These are phyloP conservation scores for Phlegmacium glaucopus DNA, from an alignment of 768 basidiomycete species.

Conservation along the genomic window DNA sequence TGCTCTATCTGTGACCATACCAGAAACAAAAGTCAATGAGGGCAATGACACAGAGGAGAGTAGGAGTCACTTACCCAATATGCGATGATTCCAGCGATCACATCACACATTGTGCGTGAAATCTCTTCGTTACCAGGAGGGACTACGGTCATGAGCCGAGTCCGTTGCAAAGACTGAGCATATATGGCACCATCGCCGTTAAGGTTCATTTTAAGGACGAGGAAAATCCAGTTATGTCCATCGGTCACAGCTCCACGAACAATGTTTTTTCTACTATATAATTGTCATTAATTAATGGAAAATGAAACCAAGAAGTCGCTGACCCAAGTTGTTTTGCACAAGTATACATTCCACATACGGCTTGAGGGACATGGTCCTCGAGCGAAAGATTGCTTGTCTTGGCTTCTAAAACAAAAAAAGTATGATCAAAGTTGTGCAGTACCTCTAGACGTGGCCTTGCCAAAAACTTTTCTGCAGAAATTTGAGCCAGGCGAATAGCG, in stretches of 20 bases:
- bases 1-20: slow-evolving; percentile 7
- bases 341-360: slow-evolving; percentile 16
- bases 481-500: slow-evolving; percentile 2
- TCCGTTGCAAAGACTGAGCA: slow-evolving; percentile 8
- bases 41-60: slow-evolving; percentile 1
- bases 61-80: slow-evolving; percentile 8
- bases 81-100: slow-evolving; percentile 14
- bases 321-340: slow-evolving; percentile 13
- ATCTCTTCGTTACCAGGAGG: neutral
- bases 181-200: slow-evolving; percentile 13
- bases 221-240: slow-evolving; percentile 19
- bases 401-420: slow-evolving; percentile 17
- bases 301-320: neutral
- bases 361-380: slow-evolving; percentile 11
- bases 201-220: slow-evolving; percentile 14
- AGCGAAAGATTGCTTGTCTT: neutral
- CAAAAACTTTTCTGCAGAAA: slow-evolving; percentile 4
- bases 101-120: slow-evolving; percentile 6
- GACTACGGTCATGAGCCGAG: neutral
- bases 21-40: slow-evolving; percentile 1
- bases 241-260: slow-evolving; percentile 15
- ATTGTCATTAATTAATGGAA: neutral
- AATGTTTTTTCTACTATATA: slow-evolving; percentile 7
- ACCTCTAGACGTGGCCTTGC: neutral
- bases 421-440: neutral